Evolutionary conservation across 805 yeast species (phyloP).

Genomic region (Saccharomycopsis fibuligera): DNA sequence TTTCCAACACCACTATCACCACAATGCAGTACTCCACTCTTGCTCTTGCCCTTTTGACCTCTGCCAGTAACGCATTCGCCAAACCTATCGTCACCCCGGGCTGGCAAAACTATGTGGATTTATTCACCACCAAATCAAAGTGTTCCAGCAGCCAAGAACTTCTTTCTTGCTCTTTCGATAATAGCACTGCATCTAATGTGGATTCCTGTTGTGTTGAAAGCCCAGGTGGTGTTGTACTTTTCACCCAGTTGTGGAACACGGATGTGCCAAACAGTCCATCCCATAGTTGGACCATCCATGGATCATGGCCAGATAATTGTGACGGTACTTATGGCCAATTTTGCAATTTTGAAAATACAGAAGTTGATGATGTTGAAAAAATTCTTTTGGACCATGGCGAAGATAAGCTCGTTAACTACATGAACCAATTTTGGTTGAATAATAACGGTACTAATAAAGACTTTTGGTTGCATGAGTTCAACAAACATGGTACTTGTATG

Average conservation of each 20-base stretch:
- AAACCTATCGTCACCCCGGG: slow-evolving; percentile 18
- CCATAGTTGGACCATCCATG: slow-evolving; percentile 73
- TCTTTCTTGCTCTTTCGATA: slow-evolving; percentile 18
- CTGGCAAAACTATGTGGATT: slow-evolving; percentile 18
- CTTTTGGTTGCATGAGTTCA: slow-evolving; percentile 88
- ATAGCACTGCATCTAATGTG: slow-evolving; percentile 41
- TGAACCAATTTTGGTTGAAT: slow-evolving; percentile 68
- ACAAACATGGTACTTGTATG: slow-evolving; percentile 92
- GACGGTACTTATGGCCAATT: slow-evolving; percentile 75
- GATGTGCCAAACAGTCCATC: slow-evolving; percentile 66
- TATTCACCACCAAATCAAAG: slow-evolving; percentile 18
- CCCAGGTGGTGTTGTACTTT: slow-evolving; percentile 77
- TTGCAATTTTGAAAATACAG: slow-evolving; percentile 46
- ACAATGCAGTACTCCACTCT: background rate
- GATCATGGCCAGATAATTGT: slow-evolving; percentile 87
- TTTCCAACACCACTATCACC: too few relatives aligned
- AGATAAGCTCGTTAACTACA: slow-evolving; percentile 34
- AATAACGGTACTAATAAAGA: slow-evolving; percentile 59
- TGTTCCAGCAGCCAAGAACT: slow-evolving; percentile 10
- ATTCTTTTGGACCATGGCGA: slow-evolving; percentile 14
- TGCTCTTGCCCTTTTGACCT: background rate
- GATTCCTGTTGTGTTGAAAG: slow-evolving; percentile 81
- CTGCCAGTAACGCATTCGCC: slow-evolving; percentile 14
- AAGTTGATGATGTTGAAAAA: slow-evolving; percentile 30
- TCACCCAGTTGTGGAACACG: slow-evolving; percentile 93